phyloP scores from a whole-genome alignment of 192 early-diverging fungal species.

The Coemansia sp. region DNA sequence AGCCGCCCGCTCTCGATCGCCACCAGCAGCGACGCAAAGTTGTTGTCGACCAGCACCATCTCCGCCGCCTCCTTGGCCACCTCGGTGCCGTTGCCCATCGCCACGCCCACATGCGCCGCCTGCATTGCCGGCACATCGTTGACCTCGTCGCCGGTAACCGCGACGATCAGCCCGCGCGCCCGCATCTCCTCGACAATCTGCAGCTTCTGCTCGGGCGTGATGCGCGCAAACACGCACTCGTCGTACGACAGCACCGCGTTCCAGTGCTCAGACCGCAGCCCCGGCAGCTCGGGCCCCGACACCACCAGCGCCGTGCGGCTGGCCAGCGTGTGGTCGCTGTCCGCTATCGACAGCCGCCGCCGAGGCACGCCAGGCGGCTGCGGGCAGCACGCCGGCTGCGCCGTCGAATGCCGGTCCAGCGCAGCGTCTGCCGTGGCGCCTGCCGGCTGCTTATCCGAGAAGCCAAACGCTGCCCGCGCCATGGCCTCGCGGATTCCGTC shows the following conservation, averaged over 20 bases:
- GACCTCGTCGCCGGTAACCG: constrained; percentile 90
- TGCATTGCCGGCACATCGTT: constrained; percentile 92
- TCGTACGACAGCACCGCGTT: constrained; percentile 61
- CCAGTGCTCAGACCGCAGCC: constrained; percentile 65
- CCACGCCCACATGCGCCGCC: constrained; percentile 83
- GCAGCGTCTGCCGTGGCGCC: background rate
- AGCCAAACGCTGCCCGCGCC: background rate
- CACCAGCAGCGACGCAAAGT: constrained; percentile 61
- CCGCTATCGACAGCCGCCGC: background rate
- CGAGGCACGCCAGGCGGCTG: background rate
- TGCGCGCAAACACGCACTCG: constrained; percentile 84
- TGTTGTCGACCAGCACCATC: constrained; percentile 62
- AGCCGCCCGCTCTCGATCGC: constrained; percentile 82
- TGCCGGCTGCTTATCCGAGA: background rate
- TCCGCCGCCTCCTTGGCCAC: constrained; percentile 69
- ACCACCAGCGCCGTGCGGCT: constrained; percentile 52
- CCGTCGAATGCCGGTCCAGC: background rate
- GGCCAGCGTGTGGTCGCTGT: constrained; percentile 11
- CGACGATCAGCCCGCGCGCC: constrained; percentile 66
- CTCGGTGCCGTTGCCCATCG: constrained; percentile 80
- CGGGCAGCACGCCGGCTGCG: background rate
- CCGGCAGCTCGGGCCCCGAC: constrained; percentile 61
- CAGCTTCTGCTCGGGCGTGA: constrained; percentile 83
- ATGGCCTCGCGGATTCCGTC: constrained; percentile 40
- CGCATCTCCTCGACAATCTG: constrained; percentile 74